Evolutionary conservation across 805 yeast genomes (phyloP).

Genomic region (Teunomyces lycoperdinae): DNA sequence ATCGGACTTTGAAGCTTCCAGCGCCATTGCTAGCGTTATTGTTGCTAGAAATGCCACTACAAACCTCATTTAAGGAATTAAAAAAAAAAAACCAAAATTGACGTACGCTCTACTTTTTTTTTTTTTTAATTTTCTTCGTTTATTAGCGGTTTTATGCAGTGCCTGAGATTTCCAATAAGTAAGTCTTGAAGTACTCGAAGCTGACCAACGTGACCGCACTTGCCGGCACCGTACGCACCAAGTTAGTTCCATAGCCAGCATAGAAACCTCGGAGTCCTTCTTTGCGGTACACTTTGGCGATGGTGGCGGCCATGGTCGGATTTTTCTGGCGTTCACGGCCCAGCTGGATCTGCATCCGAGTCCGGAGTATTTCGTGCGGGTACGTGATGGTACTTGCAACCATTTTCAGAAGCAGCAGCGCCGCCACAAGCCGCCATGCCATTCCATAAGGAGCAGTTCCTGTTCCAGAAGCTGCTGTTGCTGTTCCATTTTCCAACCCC

Average conservation of each 20-base stretch:
- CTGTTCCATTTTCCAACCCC: constrained; percentile 5
- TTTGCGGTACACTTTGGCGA: constrained; percentile 44
- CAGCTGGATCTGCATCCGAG: constrained; percentile 74
- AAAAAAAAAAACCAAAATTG: neutral
- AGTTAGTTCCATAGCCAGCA: constrained; percentile 82
- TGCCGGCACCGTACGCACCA: constrained; percentile 90
- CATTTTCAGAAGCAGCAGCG: constrained; percentile 83
- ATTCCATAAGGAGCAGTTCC: constrained; percentile 1
- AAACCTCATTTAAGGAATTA: neutral
- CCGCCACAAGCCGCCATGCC: constrained; percentile 40
- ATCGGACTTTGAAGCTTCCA: too few species aligned
- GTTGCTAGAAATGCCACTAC: neutral
- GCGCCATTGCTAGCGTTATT: neutral
- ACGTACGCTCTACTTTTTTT: neutral
- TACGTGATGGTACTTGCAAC: constrained; percentile 85
- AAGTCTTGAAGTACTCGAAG: constrained; percentile 74
- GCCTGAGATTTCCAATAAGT: constrained; percentile 38
- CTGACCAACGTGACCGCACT: constrained; percentile 93
- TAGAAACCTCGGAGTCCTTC: constrained; percentile 86
- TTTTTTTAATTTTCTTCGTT: neutral
- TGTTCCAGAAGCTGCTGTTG: neutral
- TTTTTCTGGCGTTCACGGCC: constrained; percentile 8
- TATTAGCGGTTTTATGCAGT: neutral
- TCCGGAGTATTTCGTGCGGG: constrained; percentile 93
- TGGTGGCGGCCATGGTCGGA: constrained; percentile 26